Percentiles rank a stretch among this genome's conserved stretches.
Evolutionary conservation across 106 monocot species (phyloP).

Genomic region (Hemerocallis citrina): DNA sequence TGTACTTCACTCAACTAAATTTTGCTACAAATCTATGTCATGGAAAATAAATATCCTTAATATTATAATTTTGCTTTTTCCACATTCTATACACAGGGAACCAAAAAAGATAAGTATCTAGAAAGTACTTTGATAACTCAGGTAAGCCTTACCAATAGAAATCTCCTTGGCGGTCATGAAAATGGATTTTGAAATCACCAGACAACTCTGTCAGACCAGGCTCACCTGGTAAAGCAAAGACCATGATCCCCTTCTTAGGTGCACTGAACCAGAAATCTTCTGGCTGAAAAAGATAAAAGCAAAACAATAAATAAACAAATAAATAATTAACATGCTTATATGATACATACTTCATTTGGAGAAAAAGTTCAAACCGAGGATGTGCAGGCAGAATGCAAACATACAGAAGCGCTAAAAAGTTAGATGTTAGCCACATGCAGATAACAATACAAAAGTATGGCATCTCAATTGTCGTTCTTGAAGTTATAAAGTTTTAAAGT

Average conservation of each 20-base stretch:
- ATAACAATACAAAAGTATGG: neutral
- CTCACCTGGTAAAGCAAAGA: slow-evolving; percentile 95
- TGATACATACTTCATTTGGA: neutral
- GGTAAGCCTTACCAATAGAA: slow-evolving; percentile 39
- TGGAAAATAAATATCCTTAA: neutral
- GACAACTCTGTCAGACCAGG: slow-evolving; percentile 77
- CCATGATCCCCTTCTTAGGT: slow-evolving; percentile 96
- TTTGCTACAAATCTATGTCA: neutral
- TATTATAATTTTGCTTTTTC: no score
- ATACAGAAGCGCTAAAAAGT: no score
- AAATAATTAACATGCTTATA: neutral
- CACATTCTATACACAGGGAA: neutral
- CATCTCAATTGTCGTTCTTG: neutral
- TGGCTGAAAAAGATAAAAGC: slow-evolving; percentile 43
- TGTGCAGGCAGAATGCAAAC: no score
- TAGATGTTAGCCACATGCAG: no score
- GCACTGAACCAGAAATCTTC: slow-evolving; percentile 94
- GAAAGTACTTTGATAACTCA: neutral
- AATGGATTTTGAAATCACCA: slow-evolving; percentile 86
- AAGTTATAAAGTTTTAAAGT: neutral
- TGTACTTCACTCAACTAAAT: neutral
- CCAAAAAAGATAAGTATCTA: neutral
- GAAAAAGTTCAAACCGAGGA: no score
- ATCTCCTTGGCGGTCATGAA: slow-evolving; percentile 80
- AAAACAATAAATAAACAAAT: slow-evolving; percentile 12